Percentiles rank a stretch among this genome's conserved stretches.
phyloP scores from a whole-genome alignment of 75 land plant species.

The Adiantum capillusveneris region DNA sequence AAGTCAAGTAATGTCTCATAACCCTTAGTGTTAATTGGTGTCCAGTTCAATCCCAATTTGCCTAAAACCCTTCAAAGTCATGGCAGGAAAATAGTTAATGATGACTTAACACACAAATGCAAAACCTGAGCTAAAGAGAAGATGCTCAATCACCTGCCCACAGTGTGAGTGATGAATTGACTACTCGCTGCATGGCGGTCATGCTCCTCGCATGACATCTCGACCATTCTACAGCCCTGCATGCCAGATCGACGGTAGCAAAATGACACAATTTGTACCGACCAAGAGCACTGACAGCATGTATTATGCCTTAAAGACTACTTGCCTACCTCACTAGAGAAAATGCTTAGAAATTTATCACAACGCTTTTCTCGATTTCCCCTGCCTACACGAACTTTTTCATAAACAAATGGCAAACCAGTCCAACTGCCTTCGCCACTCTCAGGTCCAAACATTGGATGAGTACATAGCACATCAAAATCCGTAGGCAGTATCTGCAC shows the following conservation, averaged over 20 bases:
- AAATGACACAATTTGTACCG: no score
- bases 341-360: slow-evolving; percentile 47
- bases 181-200: slow-evolving; percentile 60
- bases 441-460: slow-evolving; percentile 91
- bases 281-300: no score
- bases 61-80: slow-evolving; percentile 34
- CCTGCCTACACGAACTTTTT: slow-evolving; percentile 54
- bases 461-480: slow-evolving; percentile 79
- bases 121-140: background rate
- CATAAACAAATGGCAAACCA: slow-evolving; percentile 62
- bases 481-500: slow-evolving; percentile 36
- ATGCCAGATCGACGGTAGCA: no score
- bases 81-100: no score
- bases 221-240: slow-evolving; percentile 74
- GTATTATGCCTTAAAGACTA: no score
- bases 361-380: slow-evolving; percentile 32
- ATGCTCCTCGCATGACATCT: slow-evolving; percentile 73
- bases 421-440: slow-evolving; percentile 62
- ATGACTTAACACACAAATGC: no score
- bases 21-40: slow-evolving; percentile 79
- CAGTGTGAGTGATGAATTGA: slow-evolving; percentile 67
- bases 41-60: slow-evolving; percentile 45
- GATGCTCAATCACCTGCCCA: slow-evolving; percentile 29
- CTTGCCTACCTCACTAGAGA: slow-evolving; percentile 44
- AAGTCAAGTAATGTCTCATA: slow-evolving; percentile 70